These are phyloP conservation scores for Enteropsectra breve DNA, from an alignment of 371 early-diverging fungal species.

Conservation along the genomic window DNA sequence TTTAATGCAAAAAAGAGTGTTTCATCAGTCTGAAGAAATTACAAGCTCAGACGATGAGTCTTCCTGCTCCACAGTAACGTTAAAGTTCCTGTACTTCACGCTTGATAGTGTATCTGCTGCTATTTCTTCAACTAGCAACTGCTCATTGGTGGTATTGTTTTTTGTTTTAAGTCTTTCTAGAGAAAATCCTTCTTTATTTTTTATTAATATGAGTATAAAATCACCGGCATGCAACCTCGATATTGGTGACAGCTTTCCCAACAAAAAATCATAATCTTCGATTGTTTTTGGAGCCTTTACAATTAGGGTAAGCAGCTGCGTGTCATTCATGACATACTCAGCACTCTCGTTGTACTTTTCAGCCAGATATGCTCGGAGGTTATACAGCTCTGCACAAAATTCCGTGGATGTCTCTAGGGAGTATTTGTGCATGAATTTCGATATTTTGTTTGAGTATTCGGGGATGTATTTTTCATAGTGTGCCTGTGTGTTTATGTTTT, in stretches of 20 bases:
- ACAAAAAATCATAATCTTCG: conserved; percentile 24
- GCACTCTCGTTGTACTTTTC: conserved; percentile 52
- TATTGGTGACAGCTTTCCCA: conserved; percentile 43
- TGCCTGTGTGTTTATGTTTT: conserved; percentile 3
- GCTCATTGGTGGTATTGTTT: too few species aligned
- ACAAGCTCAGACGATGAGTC: too few species aligned
- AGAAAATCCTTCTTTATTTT: conserved; percentile 21
- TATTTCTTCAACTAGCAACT: too few species aligned
- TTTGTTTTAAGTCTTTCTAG: conserved; percentile 7
- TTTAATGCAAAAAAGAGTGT: too few species aligned
- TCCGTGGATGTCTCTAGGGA: neutral
- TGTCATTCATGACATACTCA: conserved; percentile 52
- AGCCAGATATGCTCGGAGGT: conserved; percentile 50
- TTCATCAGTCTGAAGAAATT: too few species aligned
- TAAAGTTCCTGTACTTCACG: too few species aligned
- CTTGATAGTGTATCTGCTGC: too few species aligned
- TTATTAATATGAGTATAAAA: conserved; percentile 36
- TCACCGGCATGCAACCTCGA: conserved; percentile 48
- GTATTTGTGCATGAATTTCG: conserved; percentile 2
- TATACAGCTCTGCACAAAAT: conserved; percentile 15
- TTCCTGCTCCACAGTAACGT: too few species aligned
- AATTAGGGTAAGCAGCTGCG: conserved; percentile 37
- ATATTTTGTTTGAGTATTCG: neutral
- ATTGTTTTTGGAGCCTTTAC: conserved; percentile 33
- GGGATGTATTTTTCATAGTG: neutral